Evolutionary conservation across 2,329 filamentous ascomycete species (phyloP).

Genomic region (Aspergillus uvarum): DNA sequence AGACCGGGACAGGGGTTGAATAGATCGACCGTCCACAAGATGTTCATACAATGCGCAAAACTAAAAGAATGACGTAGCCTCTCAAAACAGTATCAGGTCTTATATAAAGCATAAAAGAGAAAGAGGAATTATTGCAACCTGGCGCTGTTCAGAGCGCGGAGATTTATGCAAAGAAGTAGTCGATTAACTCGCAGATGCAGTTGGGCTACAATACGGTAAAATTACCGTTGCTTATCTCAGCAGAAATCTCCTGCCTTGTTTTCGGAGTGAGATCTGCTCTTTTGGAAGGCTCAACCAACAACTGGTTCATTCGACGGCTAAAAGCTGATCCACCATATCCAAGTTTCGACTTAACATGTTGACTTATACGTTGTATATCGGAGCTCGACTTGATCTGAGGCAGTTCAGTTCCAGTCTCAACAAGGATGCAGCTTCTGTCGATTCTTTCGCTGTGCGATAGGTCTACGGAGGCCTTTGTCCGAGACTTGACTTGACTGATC

Average conservation of each 20-base stretch:
- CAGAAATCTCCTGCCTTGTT: background rate
- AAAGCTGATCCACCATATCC: background rate
- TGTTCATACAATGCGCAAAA: background rate
- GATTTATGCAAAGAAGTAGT: background rate
- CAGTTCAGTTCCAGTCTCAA: background rate
- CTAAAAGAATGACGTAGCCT: background rate
- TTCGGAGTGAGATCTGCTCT: background rate
- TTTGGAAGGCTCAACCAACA: background rate
- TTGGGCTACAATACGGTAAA: conserved; percentile 2
- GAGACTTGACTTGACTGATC: background rate
- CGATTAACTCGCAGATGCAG: background rate
- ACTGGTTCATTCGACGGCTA: background rate
- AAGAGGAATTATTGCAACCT: background rate
- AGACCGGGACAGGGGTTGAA: background rate
- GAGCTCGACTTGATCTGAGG: background rate
- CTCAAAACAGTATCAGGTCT: background rate
- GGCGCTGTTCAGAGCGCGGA: background rate
- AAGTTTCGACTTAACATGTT: background rate
- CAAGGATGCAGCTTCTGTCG: background rate
- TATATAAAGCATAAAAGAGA: background rate
- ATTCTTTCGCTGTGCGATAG: background rate
- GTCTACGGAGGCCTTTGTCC: background rate
- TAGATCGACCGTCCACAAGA: background rate
- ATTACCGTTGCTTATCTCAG: conserved; percentile 13
- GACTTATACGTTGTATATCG: background rate